Evolutionary conservation across 148 eudicot genomes (phyloP).

Genomic region (Persicaria maculosa): DNA sequence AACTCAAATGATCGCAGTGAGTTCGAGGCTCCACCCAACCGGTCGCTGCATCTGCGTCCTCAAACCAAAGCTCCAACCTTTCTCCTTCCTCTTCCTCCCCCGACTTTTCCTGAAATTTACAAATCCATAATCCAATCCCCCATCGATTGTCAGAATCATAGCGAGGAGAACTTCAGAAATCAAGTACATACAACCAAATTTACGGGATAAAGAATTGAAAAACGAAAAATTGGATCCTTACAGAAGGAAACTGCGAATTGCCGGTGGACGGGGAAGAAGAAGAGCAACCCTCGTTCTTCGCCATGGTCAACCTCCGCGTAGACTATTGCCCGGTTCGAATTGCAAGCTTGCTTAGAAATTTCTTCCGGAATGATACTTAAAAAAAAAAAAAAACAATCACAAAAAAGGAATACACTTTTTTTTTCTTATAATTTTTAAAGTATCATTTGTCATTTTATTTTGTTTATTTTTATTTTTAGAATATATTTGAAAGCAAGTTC

Average conservation of each 20-base stretch:
- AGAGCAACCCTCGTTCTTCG: conserved; percentile 6
- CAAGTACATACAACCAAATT: neutral
- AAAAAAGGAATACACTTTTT: no score
- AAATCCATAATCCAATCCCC: neutral
- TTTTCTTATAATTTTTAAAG: no score
- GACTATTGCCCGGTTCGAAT: neutral
- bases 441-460: no score
- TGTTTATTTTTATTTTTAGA: no score
- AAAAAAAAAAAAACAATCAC: no score
- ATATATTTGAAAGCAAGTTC: no score
- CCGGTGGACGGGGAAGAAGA: conserved; percentile 13
- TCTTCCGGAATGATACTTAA: neutral
- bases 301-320: neutral
- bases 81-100: conserved; percentile 23
- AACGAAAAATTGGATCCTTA: neutral
- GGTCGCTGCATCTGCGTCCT: conserved; percentile 23
- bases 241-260: neutral
- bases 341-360: neutral
- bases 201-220: neutral
- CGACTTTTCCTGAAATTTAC: conserved; percentile 1
- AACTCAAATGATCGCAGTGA: conserved; percentile 30
- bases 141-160: neutral
- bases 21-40: conserved; percentile 50
- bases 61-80: conserved; percentile 16
- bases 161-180: neutral